phyloP scores from a whole-genome alignment of 2,329 filamentous ascomycete genomes.

The Colletotrichum magnum region DNA sequence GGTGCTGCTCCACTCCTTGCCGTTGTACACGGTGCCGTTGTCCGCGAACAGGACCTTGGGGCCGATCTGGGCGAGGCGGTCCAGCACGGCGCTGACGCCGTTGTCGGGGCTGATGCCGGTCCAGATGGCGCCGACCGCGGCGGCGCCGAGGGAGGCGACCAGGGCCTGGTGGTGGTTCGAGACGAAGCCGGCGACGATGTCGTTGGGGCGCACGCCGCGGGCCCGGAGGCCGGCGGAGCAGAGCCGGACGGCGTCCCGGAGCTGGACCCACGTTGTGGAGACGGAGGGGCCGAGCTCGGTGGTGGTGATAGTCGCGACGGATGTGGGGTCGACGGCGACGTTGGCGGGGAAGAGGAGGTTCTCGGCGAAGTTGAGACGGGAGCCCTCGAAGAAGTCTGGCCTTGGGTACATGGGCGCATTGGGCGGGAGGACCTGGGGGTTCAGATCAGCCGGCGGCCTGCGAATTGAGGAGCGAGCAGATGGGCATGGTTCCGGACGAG shows the following conservation, averaged over 20 bases:
- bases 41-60: constrained; percentile 89
- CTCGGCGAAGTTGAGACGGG: constrained; percentile 92
- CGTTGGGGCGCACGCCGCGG: constrained; percentile 69
- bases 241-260: constrained; percentile 82
- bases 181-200: constrained; percentile 80
- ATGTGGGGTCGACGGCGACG: constrained; percentile 67
- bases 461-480: background rate
- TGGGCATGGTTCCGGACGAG: constrained; percentile 9
- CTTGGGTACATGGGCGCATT: constrained; percentile 85
- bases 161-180: constrained; percentile 92
- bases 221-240: constrained; percentile 80
- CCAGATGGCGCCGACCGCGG: constrained; percentile 90
- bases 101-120: constrained; percentile 94
- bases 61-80: constrained; percentile 87
- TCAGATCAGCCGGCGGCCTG: constrained; percentile 27
- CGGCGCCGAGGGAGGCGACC: constrained; percentile 88
- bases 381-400: constrained; percentile 85
- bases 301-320: constrained; percentile 81
- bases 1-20: constrained; percentile 86
- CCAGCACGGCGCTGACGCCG: constrained; percentile 90
- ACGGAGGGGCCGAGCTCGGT: constrained; percentile 78
- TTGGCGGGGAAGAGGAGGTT: constrained; percentile 87
- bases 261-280: constrained; percentile 79
- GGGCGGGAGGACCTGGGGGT: constrained; percentile 74
- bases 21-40: constrained; percentile 91